Evolutionary conservation across 768 basidiomycete species (phyloP).

Genomic region (Suillus placidus): DNA sequence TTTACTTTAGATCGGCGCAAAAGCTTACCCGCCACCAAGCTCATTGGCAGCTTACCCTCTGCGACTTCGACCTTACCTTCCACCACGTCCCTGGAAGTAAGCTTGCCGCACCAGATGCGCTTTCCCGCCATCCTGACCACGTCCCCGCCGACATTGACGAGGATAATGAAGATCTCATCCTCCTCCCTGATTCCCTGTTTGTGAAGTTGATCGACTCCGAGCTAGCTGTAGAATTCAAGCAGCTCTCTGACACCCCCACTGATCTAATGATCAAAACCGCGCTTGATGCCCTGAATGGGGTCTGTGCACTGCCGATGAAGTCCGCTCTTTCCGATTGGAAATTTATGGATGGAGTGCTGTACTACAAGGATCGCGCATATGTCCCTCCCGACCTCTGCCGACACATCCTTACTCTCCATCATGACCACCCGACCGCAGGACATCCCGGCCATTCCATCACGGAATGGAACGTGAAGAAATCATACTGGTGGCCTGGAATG

Average conservation of each 20-base stretch:
- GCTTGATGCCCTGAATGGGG: background rate
- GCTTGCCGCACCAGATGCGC: background rate
- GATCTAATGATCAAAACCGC: background rate
- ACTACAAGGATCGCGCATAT: background rate
- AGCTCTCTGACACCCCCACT: background rate
- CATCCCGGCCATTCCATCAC: no score
- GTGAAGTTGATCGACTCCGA: background rate
- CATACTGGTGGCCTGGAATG: no score
- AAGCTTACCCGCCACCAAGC: no score
- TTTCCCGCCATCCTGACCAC: background rate
- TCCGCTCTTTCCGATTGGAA: background rate
- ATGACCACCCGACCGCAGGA: no score
- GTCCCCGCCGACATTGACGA: no score
- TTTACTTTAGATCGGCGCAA: background rate
- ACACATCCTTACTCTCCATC: no score
- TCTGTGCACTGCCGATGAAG: no score
- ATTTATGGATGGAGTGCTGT: background rate
- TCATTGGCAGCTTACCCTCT: background rate
- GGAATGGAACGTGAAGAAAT: no score
- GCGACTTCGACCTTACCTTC: background rate
- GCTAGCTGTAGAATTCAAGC: background rate
- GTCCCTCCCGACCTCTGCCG: background rate
- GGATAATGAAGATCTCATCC: background rate
- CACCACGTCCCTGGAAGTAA: background rate
- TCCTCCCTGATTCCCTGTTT: background rate